These are phyloP conservation scores for Mortierella polycephala DNA, from an alignment of 371 early-diverging fungal genomes.

Conservation along the genomic window DNA sequence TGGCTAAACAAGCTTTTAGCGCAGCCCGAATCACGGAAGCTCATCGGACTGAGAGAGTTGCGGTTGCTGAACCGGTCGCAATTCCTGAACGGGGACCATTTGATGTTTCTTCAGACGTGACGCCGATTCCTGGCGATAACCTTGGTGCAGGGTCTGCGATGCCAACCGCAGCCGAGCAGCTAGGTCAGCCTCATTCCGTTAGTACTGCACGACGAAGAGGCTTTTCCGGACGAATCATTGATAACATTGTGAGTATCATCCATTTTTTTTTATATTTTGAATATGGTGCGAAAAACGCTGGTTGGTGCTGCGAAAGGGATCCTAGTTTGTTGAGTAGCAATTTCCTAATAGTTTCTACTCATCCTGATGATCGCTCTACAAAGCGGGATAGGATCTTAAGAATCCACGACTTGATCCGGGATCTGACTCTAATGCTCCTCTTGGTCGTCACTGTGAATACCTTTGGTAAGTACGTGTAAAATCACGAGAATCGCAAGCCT, in stretches of 20 bases:
- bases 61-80: background rate
- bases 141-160: background rate
- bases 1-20: conserved; percentile 5
- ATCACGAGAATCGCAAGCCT: background rate
- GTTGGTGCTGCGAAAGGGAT: background rate
- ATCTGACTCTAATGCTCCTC: conserved; percentile 48
- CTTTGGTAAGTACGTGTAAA: conserved; percentile 19
- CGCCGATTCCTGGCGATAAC: background rate
- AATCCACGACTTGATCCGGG: conserved; percentile 23
- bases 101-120: background rate
- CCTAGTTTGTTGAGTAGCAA: no score
- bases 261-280: background rate
- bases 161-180: no score
- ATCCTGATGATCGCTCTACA: no score
- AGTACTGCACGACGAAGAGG: background rate
- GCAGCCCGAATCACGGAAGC: background rate
- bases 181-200: no score
- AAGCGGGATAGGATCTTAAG: conserved; percentile 23
- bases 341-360: background rate
- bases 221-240: conserved; percentile 6
- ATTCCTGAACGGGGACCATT: background rate
- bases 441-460: conserved; percentile 37
- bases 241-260: conserved; percentile 14
- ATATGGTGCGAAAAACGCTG: background rate
- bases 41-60: background rate